phyloP scores from a whole-genome alignment of 306 rosid species.

The Parietaria judaica region DNA sequence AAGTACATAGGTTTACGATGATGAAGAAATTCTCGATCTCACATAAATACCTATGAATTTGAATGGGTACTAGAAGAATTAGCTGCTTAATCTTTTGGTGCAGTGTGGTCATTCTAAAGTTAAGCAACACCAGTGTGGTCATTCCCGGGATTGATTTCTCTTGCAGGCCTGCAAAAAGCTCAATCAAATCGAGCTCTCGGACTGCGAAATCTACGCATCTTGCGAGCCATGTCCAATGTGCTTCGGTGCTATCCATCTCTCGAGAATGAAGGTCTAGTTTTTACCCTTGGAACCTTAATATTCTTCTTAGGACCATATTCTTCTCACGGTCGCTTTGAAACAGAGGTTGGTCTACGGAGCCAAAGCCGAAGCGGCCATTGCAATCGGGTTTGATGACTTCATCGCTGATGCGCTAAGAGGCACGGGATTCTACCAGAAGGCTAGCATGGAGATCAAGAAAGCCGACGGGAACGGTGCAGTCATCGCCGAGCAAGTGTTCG shows the following conservation, averaged over 20 bases:
- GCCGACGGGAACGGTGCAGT: slow-evolving; percentile 74
- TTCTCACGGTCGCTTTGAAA: slow-evolving; percentile 1
- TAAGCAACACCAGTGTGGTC: background rate
- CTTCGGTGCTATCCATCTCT: slow-evolving; percentile 85
- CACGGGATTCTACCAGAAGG: slow-evolving; percentile 63
- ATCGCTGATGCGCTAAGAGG: slow-evolving; percentile 82
- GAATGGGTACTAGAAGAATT: no score
- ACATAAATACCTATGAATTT: no score
- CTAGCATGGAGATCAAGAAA: slow-evolving; percentile 71
- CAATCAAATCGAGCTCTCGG: slow-evolving; percentile 58
- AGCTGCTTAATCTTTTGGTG: no score
- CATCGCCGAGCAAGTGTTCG: slow-evolving; percentile 81
- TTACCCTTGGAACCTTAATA: background rate
- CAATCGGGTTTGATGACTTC: slow-evolving; percentile 70
- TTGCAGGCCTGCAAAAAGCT: slow-evolving; percentile 79
- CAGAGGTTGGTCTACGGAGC: slow-evolving; percentile 96
- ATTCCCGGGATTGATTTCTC: slow-evolving; percentile 8
- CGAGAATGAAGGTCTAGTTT: slow-evolving; percentile 62
- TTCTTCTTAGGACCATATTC: background rate
- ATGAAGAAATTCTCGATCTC: no score
- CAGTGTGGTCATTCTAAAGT: no score
- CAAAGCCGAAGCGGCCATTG: slow-evolving; percentile 76
- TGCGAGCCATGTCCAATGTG: slow-evolving; percentile 99
- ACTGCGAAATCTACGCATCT: slow-evolving; percentile 85
- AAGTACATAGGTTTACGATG: no score